Evolutionary conservation across 306 rosid genomes (phyloP).

Genomic region (Prunus padus): DNA sequence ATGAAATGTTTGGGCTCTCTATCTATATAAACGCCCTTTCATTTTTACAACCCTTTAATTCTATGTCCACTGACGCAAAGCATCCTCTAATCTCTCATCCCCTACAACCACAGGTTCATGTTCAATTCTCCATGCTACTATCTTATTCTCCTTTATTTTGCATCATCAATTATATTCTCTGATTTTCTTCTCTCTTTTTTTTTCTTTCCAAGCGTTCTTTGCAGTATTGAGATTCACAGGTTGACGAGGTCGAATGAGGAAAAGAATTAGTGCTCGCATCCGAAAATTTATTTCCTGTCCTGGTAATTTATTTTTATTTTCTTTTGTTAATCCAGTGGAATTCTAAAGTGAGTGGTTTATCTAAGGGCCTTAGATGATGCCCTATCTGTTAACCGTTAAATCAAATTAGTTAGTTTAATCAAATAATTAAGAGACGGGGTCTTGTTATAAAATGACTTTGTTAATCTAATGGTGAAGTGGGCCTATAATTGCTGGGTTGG

Average conservation of each 20-base stretch:
- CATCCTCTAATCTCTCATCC: neutral
- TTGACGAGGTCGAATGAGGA: constrained; percentile 30
- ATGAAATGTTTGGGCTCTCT: constrained; percentile 6
- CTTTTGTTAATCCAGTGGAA: neutral
- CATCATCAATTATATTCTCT: too few relatives aligned
- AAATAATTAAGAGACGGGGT: too few relatives aligned
- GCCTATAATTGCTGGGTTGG: too few relatives aligned
- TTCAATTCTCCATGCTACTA: neutral
- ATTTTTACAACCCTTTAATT: neutral
- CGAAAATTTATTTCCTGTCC: constrained; percentile 35
- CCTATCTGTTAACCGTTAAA: too few relatives aligned
- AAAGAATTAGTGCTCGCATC: constrained; percentile 30
- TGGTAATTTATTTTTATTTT: constrained; percentile 27
- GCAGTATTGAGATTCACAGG: neutral
- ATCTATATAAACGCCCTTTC: constrained; percentile 4
- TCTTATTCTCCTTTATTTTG: neutral
- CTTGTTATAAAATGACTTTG: too few relatives aligned
- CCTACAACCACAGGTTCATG: constrained; percentile 1
- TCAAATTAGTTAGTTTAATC: too few relatives aligned
- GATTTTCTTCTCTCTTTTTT: neutral
- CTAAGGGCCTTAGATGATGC: too few relatives aligned
- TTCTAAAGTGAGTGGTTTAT: too few relatives aligned
- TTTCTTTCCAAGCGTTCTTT: neutral
- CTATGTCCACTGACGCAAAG: neutral
- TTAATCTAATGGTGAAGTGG: neutral